Conservation (phyloP, 345 rosid genomes). For the Brassica nigra region DNA sequence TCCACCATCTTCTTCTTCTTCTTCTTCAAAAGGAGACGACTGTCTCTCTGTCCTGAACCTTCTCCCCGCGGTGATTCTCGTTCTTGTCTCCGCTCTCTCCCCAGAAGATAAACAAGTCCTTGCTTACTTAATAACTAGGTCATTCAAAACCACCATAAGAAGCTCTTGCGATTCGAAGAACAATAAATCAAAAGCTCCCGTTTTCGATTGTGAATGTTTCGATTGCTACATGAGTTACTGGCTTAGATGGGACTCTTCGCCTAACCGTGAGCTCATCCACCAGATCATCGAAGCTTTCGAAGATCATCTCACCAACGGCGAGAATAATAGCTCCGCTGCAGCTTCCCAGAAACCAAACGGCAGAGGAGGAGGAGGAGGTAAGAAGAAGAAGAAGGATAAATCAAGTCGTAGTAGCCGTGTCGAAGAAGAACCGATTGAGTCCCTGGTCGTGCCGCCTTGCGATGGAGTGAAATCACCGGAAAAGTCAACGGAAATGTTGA, state of each 20-base stretch:
- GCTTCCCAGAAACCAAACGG: conserved; percentile 37
- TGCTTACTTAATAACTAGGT: conserved; percentile 73
- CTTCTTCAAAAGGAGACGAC: conserved; percentile 35
- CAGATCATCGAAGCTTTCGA: conserved; percentile 83
- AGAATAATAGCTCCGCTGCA: conserved; percentile 24
- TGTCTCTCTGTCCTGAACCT: conserved; percentile 54
- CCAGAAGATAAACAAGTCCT: conserved; percentile 72
- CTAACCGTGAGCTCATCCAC: conserved; percentile 72
- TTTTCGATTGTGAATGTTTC: conserved; percentile 69
- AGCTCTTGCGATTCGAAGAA: background rate
- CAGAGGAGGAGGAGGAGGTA: conserved; percentile 16
- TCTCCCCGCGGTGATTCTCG: conserved; percentile 63
- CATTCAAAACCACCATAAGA: conserved; percentile 45
- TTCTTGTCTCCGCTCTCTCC: conserved; percentile 65
- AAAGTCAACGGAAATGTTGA: background rate
- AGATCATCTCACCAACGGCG: conserved; percentile 57
- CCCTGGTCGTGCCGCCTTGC: background rate
- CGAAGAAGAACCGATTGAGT: background rate
- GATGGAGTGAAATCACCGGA: background rate
- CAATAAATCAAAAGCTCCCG: conserved; percentile 35
- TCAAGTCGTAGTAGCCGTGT: background rate
- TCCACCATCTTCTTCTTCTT: background rate
- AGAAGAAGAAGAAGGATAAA: conserved; percentile 42
- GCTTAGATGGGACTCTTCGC: conserved; percentile 82
- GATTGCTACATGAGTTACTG: conserved; percentile 81